Base-by-base conservation (phyloP, 208 protist genomes). In the Leishmania braziliensis region DNA sequence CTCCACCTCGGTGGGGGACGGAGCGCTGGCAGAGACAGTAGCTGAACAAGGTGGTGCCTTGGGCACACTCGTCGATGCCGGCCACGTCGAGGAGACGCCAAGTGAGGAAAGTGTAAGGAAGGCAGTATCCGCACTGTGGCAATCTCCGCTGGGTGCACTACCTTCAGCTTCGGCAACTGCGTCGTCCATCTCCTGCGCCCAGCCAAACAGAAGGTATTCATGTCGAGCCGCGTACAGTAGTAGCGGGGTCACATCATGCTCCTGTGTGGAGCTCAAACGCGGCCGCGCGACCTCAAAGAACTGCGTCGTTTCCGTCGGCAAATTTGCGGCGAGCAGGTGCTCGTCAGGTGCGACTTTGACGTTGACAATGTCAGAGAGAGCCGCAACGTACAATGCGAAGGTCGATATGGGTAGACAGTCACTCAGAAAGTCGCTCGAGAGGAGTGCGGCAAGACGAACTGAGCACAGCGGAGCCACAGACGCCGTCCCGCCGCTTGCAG, bases 191-290 rank as follows among this genome's bases (percentile, higher is more conserved):
- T 33, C 26, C 2, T 77, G 12, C 51, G 23, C 60, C 80, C 72
- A 78, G 10, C 74, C 74, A 48, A 68, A 36, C 16, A 83, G 74
- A 53, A 83, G 80, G 43, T 58, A 74, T 69, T 83, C 80, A 43
- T 79, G 50, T 29, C 80, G 80, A 33, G 80, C 43, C 50, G 79
- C 8, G 80, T 79, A 83, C n/a, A 83, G 73, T 29, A 83, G 43
- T 12, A 83, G 73, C 10, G 73, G 9, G 6, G 58, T 26, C 8
- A 79, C 5, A 16, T n/a, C 50, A 29, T 23, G 51, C 33, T 65
- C 26, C 63, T 74, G 72, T 46, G 73, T 51, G 18, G n/a, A 53
- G 60, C 39, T 14, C 69, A 60, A 33, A 63, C 29, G 33, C 56
- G 70, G 50, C 48, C 63, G 16, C 43, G 66, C 12, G 0, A 20